Base-by-base conservation (phyloP, 169 alveolate genomes). In the Cytauxzoon felis region DNA sequence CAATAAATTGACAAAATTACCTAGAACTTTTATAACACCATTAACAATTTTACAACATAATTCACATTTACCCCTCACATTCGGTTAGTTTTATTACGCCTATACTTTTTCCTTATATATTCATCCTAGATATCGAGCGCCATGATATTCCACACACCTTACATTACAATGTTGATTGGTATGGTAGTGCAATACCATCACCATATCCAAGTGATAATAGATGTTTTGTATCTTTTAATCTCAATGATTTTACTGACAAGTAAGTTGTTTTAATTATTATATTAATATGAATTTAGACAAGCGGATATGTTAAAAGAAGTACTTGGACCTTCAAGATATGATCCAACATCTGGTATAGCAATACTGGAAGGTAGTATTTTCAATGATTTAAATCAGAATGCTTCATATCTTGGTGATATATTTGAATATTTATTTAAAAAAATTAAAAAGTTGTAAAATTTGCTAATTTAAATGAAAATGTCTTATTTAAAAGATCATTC, bases 1-100 rank as follows among this genome's bases (percentile, higher is more conserved):
- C 30, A 70, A 67, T 27, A 36, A 63, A 3, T 36, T 47, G 8
- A 9, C 23, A 0, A 50, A 36, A 0, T 23, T 33, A 9, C 87
- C 88, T 27, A 62, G 68, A 21, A 51, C 87, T 51, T 87, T 88
- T 51, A 86, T 88, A 38, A 88, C 93, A 11, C 93, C 93, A 21
- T 61, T 88, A 23, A 88, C 93, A 13, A 63, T 64, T 56, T 64
- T 88, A 24, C 93, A 88, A 34, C 93, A 88, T 51, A 83, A 88
- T 42, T 61, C 93, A n/a, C 50, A 60, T 13, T 48, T 88, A 23
- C 93, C 93, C 16, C 66, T 81, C 27, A 78, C 91, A 18, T 18
- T 81, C 3, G 67, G 88, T 81, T 6, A 13, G 78, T 61, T 19
- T 19, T 34, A 18, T 1, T 11, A 26, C 16, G 6, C 6, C 24